These are phyloP conservation scores for Eimeria brunetti DNA, from an alignment of 169 alveolate species.

Conservation along the genomic window DNA sequence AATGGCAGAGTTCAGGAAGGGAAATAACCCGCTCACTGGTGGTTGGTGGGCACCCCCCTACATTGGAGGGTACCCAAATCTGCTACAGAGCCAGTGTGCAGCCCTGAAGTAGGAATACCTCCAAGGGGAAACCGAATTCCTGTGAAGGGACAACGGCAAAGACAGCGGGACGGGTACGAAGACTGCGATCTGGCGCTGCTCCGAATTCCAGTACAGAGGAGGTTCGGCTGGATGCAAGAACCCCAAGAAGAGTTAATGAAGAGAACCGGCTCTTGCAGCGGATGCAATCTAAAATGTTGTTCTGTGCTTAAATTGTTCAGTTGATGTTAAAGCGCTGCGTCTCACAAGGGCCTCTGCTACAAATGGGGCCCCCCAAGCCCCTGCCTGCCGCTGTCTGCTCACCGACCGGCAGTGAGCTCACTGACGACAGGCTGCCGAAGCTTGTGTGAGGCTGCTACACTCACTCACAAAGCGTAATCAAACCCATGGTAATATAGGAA, in stretches of 20 bases:
- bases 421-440: background rate
- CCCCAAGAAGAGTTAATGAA: background rate
- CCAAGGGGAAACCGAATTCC: background rate
- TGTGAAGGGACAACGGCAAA: background rate
- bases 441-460: background rate
- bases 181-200: background rate
- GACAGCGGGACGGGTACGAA: background rate
- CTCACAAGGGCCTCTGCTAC: background rate
- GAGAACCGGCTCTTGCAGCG: background rate
- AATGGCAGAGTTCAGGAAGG: background rate
- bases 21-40: background rate
- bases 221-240: background rate
- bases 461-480: background rate
- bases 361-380: constrained; percentile 37
- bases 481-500: background rate
- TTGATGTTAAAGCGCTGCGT: background rate
- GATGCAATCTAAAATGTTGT: background rate
- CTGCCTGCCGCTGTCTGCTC: constrained; percentile 41
- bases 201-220: constrained; percentile 6
- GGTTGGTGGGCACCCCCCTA: background rate
- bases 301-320: background rate
- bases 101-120: background rate
- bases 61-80: background rate
- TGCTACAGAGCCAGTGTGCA: background rate
- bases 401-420: background rate